These are phyloP conservation scores for Cladosporium halotolerans DNA, from an alignment of 2,329 filamentous ascomycete species.

Conservation along the genomic window DNA sequence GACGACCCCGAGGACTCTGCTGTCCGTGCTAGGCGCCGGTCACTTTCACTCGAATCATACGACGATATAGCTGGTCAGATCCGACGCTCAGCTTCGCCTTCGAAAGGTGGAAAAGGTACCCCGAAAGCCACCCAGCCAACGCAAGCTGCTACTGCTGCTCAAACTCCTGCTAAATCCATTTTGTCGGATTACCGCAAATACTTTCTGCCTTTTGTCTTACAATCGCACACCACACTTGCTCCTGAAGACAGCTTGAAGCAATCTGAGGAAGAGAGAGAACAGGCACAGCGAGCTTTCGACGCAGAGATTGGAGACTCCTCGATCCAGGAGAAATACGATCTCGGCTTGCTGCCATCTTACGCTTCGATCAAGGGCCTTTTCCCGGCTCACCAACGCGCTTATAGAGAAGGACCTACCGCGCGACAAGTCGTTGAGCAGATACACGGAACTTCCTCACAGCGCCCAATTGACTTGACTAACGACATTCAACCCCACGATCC, in stretches of 20 bases:
- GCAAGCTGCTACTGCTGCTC: not conserved
- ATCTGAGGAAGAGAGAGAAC: not conserved
- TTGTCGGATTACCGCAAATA: conserved; percentile 48
- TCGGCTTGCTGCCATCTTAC: conserved; percentile 22
- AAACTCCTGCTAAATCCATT: conserved; percentile 19
- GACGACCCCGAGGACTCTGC: conserved; percentile 25
- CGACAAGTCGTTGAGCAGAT: conserved; percentile 37
- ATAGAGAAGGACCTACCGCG: not conserved
- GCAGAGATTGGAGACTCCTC: conserved; percentile 24
- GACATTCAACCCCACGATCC: conserved; percentile 20
- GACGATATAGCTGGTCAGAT: conserved; percentile 24
- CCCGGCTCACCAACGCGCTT: not conserved
- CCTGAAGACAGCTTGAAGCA: conserved; percentile 28
- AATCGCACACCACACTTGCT: conserved; percentile 67
- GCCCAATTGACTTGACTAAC: conserved; percentile 39
- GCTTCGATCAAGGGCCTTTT: conserved; percentile 10
- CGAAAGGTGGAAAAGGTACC: conserved; percentile 15
- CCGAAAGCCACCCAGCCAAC: conserved; percentile 19
- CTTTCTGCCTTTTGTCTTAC: conserved; percentile 78
- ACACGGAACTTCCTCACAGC: conserved; percentile 34
- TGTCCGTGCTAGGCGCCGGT: conserved; percentile 30
- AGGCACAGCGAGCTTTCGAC: conserved; percentile 26
- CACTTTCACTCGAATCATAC: conserved; percentile 29
- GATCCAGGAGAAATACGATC: conserved; percentile 26
- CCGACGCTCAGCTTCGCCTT: conserved; percentile 21